Evolutionary conservation across 805 yeast species (phyloP).

Genomic region (Metschnikowia bowlesiae): DNA sequence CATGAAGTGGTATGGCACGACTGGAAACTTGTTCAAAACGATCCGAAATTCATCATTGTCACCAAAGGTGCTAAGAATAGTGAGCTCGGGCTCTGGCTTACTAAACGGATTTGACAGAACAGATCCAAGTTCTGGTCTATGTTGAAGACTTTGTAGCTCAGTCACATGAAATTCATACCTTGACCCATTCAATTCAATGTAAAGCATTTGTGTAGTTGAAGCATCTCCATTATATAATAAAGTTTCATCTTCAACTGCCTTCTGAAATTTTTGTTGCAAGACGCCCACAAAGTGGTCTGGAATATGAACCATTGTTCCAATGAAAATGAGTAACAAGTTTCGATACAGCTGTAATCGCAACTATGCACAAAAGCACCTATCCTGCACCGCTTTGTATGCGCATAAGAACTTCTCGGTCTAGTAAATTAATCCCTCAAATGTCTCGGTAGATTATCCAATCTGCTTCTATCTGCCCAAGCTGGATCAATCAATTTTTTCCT

Average conservation of each 20-base stretch:
- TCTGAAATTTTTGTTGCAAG: slow-evolving; percentile 39
- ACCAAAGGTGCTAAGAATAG: slow-evolving; percentile 52
- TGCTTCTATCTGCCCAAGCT: slow-evolving; percentile 66
- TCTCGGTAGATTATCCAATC: slow-evolving; percentile 41
- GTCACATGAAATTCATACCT: slow-evolving; percentile 26
- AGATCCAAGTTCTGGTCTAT: slow-evolving; percentile 39
- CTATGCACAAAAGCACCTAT: neutral
- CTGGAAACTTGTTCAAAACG: slow-evolving; percentile 83
- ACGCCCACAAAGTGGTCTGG: slow-evolving; percentile 36
- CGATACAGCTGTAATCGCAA: neutral
- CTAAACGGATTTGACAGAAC: slow-evolving; percentile 65
- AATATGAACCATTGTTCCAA: slow-evolving; percentile 10
- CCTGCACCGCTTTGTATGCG: neutral
- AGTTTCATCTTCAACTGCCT: slow-evolving; percentile 44
- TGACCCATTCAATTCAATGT: slow-evolving; percentile 8
- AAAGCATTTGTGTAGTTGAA: slow-evolving; percentile 20
- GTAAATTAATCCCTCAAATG: slow-evolving; percentile 2
- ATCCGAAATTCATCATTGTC: slow-evolving; percentile 51
- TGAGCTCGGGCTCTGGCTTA: slow-evolving; percentile 71
- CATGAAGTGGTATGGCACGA: slow-evolving; percentile 73
- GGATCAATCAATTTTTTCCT: slow-evolving; percentile 65
- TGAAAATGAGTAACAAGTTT: neutral
- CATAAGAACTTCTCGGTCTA: too few relatives aligned
- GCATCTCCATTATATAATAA: slow-evolving; percentile 51
- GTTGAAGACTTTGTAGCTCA: slow-evolving; percentile 30